A percentile compares a stretch with the other conserved stretches of the same genome.
Conservation (phyloP, 345 rosid genomes). For the Hibiscus syriacus region DNA sequence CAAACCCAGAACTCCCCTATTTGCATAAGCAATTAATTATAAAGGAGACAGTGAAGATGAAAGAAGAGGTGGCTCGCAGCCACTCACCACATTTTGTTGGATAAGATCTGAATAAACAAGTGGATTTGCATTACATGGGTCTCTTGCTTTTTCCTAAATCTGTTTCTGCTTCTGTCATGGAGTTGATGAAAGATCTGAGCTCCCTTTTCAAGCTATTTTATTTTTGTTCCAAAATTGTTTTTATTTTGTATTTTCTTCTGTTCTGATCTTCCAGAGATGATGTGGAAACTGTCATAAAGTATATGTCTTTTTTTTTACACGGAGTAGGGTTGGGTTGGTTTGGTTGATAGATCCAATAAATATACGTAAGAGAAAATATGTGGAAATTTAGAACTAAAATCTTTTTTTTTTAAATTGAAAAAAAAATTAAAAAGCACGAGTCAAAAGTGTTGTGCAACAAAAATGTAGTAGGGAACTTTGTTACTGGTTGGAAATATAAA, state of each 20-base stretch:
- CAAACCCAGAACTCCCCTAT: neutral
- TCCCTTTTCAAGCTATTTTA: neutral
- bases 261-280: conserved; percentile 4
- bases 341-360: conserved; percentile 8
- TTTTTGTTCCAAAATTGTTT: neutral
- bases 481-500: too few relatives aligned
- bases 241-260: neutral
- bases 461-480: neutral
- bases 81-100: conserved; percentile 14
- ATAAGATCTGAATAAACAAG: conserved; percentile 13
- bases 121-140: conserved; percentile 14
- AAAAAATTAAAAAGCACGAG: neutral
- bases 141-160: conserved; percentile 5
- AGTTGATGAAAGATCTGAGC: conserved; percentile 14
- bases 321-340: neutral
- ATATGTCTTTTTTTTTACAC: neutral
- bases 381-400: neutral
- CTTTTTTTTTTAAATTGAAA: neutral
- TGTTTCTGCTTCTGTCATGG: conserved; percentile 9
- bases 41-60: neutral
- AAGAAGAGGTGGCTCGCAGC: conserved; percentile 10
- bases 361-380: neutral
- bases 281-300: conserved; percentile 5
- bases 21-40: neutral
- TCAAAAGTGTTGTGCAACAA: neutral